Evolutionary conservation across 345 rosid species (phyloP).

Genomic region (Eutrema yunnanense): DNA sequence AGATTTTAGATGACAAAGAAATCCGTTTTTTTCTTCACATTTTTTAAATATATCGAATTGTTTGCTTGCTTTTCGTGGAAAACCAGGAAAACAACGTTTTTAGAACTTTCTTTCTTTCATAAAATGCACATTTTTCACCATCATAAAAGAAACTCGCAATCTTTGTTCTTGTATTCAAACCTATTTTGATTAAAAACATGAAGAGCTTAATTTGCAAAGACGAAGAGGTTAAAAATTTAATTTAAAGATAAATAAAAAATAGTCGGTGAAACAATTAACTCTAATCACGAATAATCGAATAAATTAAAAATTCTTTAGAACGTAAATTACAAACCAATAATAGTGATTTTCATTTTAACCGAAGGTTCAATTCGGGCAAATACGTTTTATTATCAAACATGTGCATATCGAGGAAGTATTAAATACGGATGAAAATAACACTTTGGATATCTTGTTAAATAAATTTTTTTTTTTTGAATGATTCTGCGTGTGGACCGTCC

Average conservation of each 20-base stretch:
- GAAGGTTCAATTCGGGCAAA: background rate
- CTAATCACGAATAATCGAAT: background rate
- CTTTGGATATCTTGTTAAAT: background rate
- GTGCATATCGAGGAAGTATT: background rate
- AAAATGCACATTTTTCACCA: background rate
- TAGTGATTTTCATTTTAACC: background rate
- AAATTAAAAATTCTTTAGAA: background rate
- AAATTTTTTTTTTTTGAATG: background rate
- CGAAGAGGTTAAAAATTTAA: background rate
- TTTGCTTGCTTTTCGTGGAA: background rate
- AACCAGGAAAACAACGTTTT: background rate
- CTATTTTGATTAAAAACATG: background rate
- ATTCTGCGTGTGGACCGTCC: background rate
- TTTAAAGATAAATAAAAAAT: background rate
- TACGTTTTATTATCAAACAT: constrained; percentile 3
- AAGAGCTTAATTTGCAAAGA: background rate
- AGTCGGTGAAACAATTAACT: background rate
- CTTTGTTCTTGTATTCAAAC: background rate
- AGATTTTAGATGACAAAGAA: no score
- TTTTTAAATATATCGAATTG: no score
- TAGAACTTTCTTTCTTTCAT: no score
- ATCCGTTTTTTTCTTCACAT: no score
- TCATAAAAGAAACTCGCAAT: background rate
- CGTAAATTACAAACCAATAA: background rate
- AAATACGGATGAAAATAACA: background rate